Conservation (phyloP, 345 rosid genomes). For the Populus ilicifolia region DNA sequence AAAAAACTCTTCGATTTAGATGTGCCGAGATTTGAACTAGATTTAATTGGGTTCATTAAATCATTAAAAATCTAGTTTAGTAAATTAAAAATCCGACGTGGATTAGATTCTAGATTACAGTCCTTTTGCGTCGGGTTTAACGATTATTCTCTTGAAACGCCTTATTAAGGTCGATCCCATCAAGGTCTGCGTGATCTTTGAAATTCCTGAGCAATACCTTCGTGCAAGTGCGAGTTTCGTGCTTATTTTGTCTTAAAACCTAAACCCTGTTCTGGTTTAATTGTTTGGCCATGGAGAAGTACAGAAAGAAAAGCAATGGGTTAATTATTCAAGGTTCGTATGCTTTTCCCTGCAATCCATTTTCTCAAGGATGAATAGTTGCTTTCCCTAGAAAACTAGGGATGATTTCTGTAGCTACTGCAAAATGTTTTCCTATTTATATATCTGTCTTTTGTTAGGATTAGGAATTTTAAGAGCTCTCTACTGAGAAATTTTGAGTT, state of each 20-base stretch:
- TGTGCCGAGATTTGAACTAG: no score
- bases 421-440: neutral
- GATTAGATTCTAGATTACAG: no score
- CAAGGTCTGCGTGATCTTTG: slow-evolving; percentile 86
- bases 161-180: slow-evolving; percentile 69
- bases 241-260: no score
- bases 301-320: neutral
- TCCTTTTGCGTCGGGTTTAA: no score
- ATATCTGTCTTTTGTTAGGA: no score
- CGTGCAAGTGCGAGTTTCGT: slow-evolving; percentile 43
- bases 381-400: neutral
- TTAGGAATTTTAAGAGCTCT: neutral
- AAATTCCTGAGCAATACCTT: slow-evolving; percentile 88
- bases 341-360: neutral
- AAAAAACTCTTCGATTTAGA: no score
- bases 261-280: neutral
- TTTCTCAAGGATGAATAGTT: neutral
- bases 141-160: slow-evolving; percentile 43
- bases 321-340: slow-evolving; percentile 30
- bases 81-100: no score
- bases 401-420: neutral
- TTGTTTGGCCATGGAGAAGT: neutral
- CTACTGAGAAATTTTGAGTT: neutral
- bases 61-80: no score
- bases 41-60: no score